phyloP scores from a whole-genome alignment of 2,329 filamentous ascomycete species.

The Pezicula neosporulosa region DNA sequence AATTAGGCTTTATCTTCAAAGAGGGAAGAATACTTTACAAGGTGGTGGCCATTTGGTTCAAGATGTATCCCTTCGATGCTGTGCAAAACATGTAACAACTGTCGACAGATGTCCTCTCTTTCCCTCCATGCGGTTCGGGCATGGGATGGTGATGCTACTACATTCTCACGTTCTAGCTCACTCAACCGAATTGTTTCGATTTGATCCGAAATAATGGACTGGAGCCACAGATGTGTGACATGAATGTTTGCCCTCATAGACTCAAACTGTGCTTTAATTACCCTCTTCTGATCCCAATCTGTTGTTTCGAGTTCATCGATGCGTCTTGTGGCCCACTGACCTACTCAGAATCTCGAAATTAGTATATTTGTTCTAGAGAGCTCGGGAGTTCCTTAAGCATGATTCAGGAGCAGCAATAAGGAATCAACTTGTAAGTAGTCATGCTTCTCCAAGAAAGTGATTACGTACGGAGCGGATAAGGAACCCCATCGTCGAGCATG shows the following conservation, averaged over 20 bases:
- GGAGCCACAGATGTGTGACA: slow-evolving; percentile 34
- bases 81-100: slow-evolving; percentile 32
- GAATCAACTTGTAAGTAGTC: too few species aligned
- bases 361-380: too few species aligned
- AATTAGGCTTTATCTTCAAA: neutral
- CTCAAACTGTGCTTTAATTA: slow-evolving; percentile 13
- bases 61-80: slow-evolving; percentile 28
- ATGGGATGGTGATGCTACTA: slow-evolving; percentile 5
- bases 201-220: slow-evolving; percentile 32
- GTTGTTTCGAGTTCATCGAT: slow-evolving; percentile 5
- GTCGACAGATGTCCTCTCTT: slow-evolving; percentile 33
- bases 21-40: slow-evolving; percentile 17
- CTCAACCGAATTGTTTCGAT: slow-evolving; percentile 23
- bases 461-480: too few species aligned
- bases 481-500: too few species aligned
- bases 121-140: slow-evolving; percentile 21
- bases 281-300: slow-evolving; percentile 12
- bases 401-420: too few species aligned
- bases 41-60: slow-evolving; percentile 32
- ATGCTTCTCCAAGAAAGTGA: too few species aligned
- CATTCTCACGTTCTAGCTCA: slow-evolving; percentile 8
- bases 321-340: too few species aligned
- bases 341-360: too few species aligned
- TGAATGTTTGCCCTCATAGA: slow-evolving; percentile 32
- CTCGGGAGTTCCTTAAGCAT: too few species aligned